These are phyloP conservation scores for Fusarium neocosmosporiellum DNA, from an alignment of 2,329 filamentous ascomycete genomes.

Conservation along the genomic window DNA sequence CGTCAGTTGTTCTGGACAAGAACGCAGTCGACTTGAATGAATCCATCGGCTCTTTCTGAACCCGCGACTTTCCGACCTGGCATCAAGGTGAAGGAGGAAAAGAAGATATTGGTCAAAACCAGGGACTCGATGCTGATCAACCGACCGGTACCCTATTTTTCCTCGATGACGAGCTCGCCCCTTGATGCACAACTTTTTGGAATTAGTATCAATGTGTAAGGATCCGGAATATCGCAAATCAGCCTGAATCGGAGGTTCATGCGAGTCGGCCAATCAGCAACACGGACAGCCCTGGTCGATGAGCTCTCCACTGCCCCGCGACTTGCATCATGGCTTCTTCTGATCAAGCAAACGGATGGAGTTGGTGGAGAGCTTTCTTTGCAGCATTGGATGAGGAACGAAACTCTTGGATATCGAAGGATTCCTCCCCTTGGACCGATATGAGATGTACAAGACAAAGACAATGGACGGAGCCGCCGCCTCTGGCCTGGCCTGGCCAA, in stretches of 20 bases:
- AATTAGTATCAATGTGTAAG: neutral
- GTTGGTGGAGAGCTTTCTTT: slow-evolving; percentile 3
- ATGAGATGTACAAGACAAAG: neutral
- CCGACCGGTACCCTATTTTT: neutral
- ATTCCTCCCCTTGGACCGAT: neutral
- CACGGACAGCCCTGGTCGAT: neutral
- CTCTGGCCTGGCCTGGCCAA: neutral
- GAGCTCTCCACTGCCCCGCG: slow-evolving; percentile 37
- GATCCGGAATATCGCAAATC: slow-evolving; percentile 13
- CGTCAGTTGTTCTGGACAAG: neutral
- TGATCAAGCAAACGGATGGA: slow-evolving; percentile 8
- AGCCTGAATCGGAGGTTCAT: slow-evolving; percentile 20
- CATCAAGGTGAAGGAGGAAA: neutral
- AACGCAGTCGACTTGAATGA: neutral
- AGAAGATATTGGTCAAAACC: neutral
- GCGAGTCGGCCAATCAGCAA: slow-evolving; percentile 24
- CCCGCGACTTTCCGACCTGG: neutral
- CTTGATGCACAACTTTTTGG: neutral
- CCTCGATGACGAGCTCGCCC: neutral
- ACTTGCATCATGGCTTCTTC: slow-evolving; percentile 15
- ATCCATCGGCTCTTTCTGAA: neutral
- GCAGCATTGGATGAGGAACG: neutral
- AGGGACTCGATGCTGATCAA: neutral
- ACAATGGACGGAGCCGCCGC: neutral
- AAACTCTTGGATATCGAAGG: neutral